Conservation (phyloP, 257 asterid species). For the Scutellaria minor region DNA sequence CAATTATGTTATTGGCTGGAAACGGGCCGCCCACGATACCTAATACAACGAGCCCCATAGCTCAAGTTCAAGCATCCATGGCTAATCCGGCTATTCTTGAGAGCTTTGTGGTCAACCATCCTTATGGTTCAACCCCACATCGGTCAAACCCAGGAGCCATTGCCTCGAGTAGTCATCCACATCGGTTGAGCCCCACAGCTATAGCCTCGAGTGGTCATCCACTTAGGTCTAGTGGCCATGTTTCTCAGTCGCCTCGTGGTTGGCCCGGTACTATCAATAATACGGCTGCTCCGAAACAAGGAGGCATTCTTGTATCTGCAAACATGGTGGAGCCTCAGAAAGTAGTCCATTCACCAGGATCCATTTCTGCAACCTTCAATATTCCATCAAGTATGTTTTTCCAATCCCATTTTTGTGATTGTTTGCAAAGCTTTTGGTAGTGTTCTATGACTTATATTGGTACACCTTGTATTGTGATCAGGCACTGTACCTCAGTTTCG, state of each 20-base stretch:
- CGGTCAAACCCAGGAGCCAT: constrained; percentile 36
- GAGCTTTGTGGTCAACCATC: constrained; percentile 48
- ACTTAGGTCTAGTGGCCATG: background rate
- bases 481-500: constrained; percentile 85
- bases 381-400: constrained; percentile 45
- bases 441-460: background rate
- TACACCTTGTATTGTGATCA: constrained; percentile 28
- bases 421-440: too few relatives aligned
- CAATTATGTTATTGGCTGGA: constrained; percentile 91
- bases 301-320: constrained; percentile 36
- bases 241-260: constrained; percentile 39
- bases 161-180: constrained; percentile 32
- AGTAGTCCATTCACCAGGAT: constrained; percentile 36
- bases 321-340: constrained; percentile 48
- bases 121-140: constrained; percentile 37
- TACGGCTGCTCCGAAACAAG: constrained; percentile 38
- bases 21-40: constrained; percentile 57
- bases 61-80: constrained; percentile 57
- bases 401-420: too few relatives aligned
- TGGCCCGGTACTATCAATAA: constrained; percentile 37
- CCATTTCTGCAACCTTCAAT: constrained; percentile 40
- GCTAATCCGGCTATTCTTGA: constrained; percentile 52
- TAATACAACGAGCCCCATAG: constrained; percentile 38
- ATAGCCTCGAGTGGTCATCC: constrained; percentile 33
- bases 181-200: constrained; percentile 35